A percentile compares a stretch with the other conserved stretches of the same genome.
Conservation (phyloP, 495 filamentous ascomycete species). For the Penicillium silybi region DNA sequence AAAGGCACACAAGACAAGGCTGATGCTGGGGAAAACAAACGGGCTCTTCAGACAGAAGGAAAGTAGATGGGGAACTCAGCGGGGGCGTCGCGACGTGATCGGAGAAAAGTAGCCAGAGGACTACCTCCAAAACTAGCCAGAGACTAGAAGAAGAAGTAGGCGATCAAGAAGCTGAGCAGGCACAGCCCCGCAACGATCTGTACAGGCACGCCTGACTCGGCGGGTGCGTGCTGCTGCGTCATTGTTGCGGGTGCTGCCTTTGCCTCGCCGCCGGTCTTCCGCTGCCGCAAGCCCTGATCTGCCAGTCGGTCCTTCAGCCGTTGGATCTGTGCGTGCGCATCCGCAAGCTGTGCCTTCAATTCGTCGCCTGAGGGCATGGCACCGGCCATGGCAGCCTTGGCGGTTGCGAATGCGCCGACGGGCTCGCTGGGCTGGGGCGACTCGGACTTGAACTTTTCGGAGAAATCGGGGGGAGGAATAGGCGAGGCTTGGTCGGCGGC, state of each 20-base stretch:
- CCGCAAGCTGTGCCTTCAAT: constrained; percentile 64
- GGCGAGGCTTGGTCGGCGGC: constrained; percentile 30
- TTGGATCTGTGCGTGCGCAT: constrained; percentile 72
- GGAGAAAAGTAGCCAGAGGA: constrained; percentile 13
- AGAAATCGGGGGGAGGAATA: constrained; percentile 40
- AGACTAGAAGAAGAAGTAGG: constrained; percentile 86
- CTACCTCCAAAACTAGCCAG: constrained; percentile 10
- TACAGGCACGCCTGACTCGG: constrained; percentile 76
- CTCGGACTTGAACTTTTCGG: constrained; percentile 39
- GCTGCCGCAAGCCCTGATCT: constrained; percentile 68
- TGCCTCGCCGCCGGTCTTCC: constrained; percentile 47
- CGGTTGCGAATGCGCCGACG: constrained; percentile 12
- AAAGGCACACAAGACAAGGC: no score
- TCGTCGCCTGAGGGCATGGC: constrained; percentile 56
- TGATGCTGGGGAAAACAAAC: constrained; percentile 26
- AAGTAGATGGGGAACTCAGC: constrained; percentile 15
- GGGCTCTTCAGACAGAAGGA: constrained; percentile 21
- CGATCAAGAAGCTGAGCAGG: constrained; percentile 84
- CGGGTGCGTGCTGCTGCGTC: constrained; percentile 46
- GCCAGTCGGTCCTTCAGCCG: constrained; percentile 64
- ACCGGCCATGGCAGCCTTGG: constrained; percentile 41
- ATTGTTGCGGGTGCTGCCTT: constrained; percentile 36
- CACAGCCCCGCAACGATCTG: constrained; percentile 80
- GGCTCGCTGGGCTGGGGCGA: constrained; percentile 26
- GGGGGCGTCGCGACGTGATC: constrained; percentile 26